Percentiles rank a stretch among this genome's conserved stretches.
These are phyloP conservation scores for Malus hybrid DNA, from an alignment of 331 rosid species.

Conservation along the genomic window DNA sequence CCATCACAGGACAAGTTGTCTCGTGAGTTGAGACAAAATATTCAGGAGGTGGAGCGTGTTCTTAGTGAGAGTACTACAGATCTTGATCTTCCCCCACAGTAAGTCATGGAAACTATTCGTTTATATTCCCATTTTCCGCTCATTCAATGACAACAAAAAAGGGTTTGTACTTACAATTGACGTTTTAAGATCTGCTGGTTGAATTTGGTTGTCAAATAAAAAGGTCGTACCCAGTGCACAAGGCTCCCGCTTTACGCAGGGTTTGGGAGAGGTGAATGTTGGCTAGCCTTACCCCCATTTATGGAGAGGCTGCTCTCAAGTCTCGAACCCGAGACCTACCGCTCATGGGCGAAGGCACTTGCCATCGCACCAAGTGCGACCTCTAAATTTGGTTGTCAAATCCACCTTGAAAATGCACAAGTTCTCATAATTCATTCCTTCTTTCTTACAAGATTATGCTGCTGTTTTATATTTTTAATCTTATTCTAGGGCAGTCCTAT, in stretches of 20 bases:
- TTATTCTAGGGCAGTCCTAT: background rate
- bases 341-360: too few relatives aligned
- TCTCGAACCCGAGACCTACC: too few relatives aligned
- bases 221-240: too few relatives aligned
- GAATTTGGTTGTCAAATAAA: background rate
- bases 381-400: background rate
- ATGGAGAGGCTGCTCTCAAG: too few relatives aligned
- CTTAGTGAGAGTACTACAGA: constrained; percentile 89
- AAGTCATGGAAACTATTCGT: constrained; percentile 32
- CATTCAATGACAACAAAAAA: background rate
- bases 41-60: constrained; percentile 89
- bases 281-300: too few relatives aligned
- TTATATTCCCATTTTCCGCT: background rate
- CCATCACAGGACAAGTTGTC: constrained; percentile 68
- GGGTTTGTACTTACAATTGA: background rate
- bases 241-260: too few relatives aligned
- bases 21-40: constrained; percentile 70
- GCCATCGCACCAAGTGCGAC: too few relatives aligned
- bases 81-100: constrained; percentile 85
- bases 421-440: background rate
- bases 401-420: background rate
- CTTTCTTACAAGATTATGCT: background rate
- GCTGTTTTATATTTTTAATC: background rate
- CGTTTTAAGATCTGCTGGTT: background rate
- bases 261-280: too few relatives aligned